Base-by-base conservation (phyloP, 75 land plant genomes). In the Cryptomeria japonica region DNA sequence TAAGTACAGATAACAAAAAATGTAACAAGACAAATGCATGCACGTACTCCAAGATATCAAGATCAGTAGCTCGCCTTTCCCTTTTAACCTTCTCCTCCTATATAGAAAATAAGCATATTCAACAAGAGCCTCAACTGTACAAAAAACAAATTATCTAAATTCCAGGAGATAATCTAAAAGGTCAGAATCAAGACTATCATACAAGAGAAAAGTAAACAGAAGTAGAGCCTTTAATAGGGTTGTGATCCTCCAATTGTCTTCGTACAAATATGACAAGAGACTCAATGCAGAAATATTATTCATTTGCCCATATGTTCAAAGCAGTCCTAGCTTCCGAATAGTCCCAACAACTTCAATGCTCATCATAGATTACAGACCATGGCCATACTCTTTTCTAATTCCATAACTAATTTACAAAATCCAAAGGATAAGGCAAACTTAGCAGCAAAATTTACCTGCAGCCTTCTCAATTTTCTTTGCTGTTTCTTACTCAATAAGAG, bases 1-100 rank as follows among this genome's bases (percentile, higher is more conserved):
- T 41, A 85, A 75, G 46, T 51, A 49, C 36, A 83, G 32, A 84
- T 37, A 9, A 82, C 75, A 84, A 61, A 13, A 73, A 86, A 39
- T 2, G 61, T 18, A 31, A 51, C 49, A 15, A 79, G 86, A 84
- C 19, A 31, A 84, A 78, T 55, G 68, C 15, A 22, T n/a, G 8
- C 90, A 88, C 94, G 82, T 95, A 96, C 99, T 93, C 90, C 18
- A 96, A 79, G 19, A 56, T 86, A 75, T 93, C 89, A 25, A 94
- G 84, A 77, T 89, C 93, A 88, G 92, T 87, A 3, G 88, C 87
- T n/a, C 90, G 89, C 86, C 90, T 53, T 4, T 84, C 82, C 86
- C 90, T 91, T 92, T 90, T 95, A 86, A 93, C 95, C 94, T 96
- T 93, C 90, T 94, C 96, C 78, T 96, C 94, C 98, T 97, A 77